Evolutionary conservation across 1,284 basidiomycete genomes (phyloP).

Genomic region (Cutaneotrichosporon sp.): DNA sequence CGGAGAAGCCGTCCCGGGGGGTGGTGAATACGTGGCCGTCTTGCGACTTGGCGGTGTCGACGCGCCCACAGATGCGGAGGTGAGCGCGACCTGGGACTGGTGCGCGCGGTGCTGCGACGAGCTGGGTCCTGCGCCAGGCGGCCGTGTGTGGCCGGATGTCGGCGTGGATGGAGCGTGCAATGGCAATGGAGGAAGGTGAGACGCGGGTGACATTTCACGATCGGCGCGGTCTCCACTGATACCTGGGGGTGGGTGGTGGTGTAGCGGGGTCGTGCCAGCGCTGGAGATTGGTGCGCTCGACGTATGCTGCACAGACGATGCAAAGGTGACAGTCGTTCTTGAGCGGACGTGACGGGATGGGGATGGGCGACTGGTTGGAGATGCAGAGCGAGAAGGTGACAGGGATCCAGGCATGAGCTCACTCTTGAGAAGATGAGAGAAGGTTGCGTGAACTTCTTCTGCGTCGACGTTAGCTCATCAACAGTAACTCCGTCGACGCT

Average conservation of each 20-base stretch:
- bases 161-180: conserved; percentile 44
- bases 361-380: conserved; percentile 20
- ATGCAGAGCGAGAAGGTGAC: conserved; percentile 21
- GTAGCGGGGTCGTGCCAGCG: conserved; percentile 40
- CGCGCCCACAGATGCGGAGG: conserved; percentile 20
- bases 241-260: conserved; percentile 43
- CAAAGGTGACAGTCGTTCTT: conserved; percentile 29
- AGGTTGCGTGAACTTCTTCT: conserved; percentile 54
- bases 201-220: conserved; percentile 37
- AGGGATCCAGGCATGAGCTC: conserved; percentile 50
- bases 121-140: conserved; percentile 40
- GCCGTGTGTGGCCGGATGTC: conserved; percentile 34
- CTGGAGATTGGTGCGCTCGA: conserved; percentile 26
- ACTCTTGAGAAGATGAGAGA: conserved; percentile 52
- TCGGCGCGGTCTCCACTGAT: conserved; percentile 28
- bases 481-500: no score
- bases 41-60: conserved; percentile 30
- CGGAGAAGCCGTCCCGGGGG: conserved; percentile 41
- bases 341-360: conserved; percentile 27
- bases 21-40: conserved; percentile 30
- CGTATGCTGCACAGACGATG: conserved; percentile 6
- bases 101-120: conserved; percentile 41
- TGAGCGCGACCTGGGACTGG: conserved; percentile 41
- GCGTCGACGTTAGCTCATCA: conserved; percentile 1
- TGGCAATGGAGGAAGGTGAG: conserved; percentile 41